phyloP scores from a whole-genome alignment of 768 basidiomycete species.

The Atractiella rhizophila region DNA sequence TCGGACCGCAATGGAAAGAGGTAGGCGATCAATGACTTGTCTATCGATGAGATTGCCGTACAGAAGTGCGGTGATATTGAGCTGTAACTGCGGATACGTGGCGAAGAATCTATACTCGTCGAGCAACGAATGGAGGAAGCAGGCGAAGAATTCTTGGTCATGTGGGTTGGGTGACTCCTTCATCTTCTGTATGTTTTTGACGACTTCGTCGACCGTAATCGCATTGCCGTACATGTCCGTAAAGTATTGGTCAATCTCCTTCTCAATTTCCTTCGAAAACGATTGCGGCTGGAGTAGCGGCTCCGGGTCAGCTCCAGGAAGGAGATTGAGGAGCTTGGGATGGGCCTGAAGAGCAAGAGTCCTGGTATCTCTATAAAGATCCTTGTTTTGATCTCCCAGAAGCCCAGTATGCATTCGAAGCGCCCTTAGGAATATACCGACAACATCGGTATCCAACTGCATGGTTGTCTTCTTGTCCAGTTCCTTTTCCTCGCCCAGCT shows the following conservation, averaged over 20 bases:
- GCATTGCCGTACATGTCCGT: slow-evolving; percentile 95
- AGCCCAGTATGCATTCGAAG: slow-evolving; percentile 28
- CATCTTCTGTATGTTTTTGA: slow-evolving; percentile 57
- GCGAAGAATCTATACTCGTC: slow-evolving; percentile 99
- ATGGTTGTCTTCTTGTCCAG: slow-evolving; percentile 58
- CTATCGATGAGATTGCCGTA: slow-evolving; percentile 90
- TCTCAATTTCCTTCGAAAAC: slow-evolving; percentile 67
- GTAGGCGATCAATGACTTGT: slow-evolving; percentile 73
- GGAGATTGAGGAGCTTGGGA: slow-evolving; percentile 81
- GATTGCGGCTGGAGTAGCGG: slow-evolving; percentile 71
- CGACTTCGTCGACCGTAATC: slow-evolving; percentile 80
- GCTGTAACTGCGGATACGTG: slow-evolving; percentile 72
- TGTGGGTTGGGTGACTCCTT: slow-evolving; percentile 56
- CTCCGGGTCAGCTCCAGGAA: slow-evolving; percentile 60
- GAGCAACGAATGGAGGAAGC: slow-evolving; percentile 97
- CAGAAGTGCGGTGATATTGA: slow-evolving; percentile 82
- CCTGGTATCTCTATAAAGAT: slow-evolving; percentile 69
- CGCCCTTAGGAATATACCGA: slow-evolving; percentile 73
- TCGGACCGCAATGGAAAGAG: slow-evolving; percentile 84
- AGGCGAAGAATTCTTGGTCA: slow-evolving; percentile 94
- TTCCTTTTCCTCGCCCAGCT: too few species aligned
- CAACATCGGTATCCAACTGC: slow-evolving; percentile 60
- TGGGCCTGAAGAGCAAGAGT: slow-evolving; percentile 82
- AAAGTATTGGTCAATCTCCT: slow-evolving; percentile 83
- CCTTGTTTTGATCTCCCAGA: slow-evolving; percentile 32